Base-by-base conservation (phyloP, 495 filamentous ascomycete species). In the Penicillium canescens region DNA sequence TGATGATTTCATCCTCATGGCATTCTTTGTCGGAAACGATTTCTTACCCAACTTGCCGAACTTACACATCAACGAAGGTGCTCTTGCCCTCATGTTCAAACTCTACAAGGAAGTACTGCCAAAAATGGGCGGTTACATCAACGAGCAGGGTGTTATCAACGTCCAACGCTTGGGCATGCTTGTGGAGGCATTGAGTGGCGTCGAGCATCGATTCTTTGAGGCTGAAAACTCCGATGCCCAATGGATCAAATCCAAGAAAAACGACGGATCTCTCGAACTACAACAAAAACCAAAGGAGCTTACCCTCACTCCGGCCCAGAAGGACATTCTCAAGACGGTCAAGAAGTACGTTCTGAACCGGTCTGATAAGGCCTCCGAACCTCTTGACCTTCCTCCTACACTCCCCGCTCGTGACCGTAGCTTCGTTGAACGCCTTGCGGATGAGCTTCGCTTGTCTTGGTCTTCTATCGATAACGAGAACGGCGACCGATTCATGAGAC, bases 1-100 rank as follows among this genome's bases (percentile, higher is more conserved):
- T 71, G 95, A 99, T 62, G 94, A 99, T 77, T 98, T 99, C 71
- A 98, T 99, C 65, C 82, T 99, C 38, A 96, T 99, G 90, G 92
- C 91, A 28, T 99, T 99, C 77, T 99, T 99, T 66, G 91, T 99
- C 66, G 95, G 95, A 67, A 99, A 99, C 69, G 95, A 99, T 74
- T 99, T 99, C 73, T 81, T 99, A 62, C 95, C 95, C 4, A 96
- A 98, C 72, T 76, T 99, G 46, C 95, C 95, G 3, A 90, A 95
- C 57, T 74, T 99, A 54, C 95, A 98, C 73, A 99, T 99, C 72
- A 99, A 99, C 71, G 95, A 98, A 68, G 95, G 95, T 33, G 95
- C 95, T 10, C 74, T 98, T 63, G 88, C 92, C 16, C 82, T 94
- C 56, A 97, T 98, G 92, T 99, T 99, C 69, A 90, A 88, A 69